A percentile compares a stretch with the other conserved stretches of the same genome.
phyloP scores from a whole-genome alignment of 371 early-diverging fungal species.

The Chytridium lagenaria region DNA sequence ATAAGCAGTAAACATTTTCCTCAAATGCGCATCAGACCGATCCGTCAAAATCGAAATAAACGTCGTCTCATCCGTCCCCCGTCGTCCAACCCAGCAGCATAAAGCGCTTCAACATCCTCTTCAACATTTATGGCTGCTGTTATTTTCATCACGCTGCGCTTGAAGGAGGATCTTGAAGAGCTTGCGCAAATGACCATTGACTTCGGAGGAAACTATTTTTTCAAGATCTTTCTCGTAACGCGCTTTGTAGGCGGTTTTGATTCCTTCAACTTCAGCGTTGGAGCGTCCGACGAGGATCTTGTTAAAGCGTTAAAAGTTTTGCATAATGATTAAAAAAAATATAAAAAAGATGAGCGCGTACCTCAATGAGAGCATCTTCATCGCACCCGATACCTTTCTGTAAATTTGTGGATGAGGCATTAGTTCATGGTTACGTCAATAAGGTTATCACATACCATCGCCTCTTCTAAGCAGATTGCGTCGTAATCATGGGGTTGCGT shows the following conservation, averaged over 20 bases:
- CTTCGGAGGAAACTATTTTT: slow-evolving; percentile 31
- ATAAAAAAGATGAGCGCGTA: too few species aligned
- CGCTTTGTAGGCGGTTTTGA: slow-evolving; percentile 36
- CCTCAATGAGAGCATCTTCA: slow-evolving; percentile 40
- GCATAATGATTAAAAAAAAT: too few species aligned
- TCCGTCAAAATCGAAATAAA: slow-evolving; percentile 42
- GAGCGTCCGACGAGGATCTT: slow-evolving; percentile 41
- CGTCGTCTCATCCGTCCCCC: slow-evolving; percentile 56
- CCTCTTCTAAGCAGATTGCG: slow-evolving; percentile 34
- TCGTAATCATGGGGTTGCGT: slow-evolving; percentile 25
- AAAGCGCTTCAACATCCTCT: slow-evolving; percentile 57
- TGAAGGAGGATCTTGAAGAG: slow-evolving; percentile 35
- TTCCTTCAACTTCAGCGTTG: slow-evolving; percentile 42
- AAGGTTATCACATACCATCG: slow-evolving; percentile 41
- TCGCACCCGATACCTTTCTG: slow-evolving; percentile 37
- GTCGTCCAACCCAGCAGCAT: slow-evolving; percentile 58
- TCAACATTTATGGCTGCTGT: slow-evolving; percentile 24
- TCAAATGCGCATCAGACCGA: slow-evolving; percentile 52
- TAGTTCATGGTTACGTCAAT: too few species aligned
- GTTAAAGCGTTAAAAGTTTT: slow-evolving; percentile 22
- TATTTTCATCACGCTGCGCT: slow-evolving; percentile 38
- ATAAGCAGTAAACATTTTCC: slow-evolving; percentile 53
- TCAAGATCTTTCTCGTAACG: slow-evolving; percentile 38
- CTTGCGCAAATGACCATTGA: slow-evolving; percentile 31
- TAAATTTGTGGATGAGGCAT: too few species aligned